Conservation (phyloP, 1,284 basidiomycete genomes). For the Phellopilus nigrolimitatus region DNA sequence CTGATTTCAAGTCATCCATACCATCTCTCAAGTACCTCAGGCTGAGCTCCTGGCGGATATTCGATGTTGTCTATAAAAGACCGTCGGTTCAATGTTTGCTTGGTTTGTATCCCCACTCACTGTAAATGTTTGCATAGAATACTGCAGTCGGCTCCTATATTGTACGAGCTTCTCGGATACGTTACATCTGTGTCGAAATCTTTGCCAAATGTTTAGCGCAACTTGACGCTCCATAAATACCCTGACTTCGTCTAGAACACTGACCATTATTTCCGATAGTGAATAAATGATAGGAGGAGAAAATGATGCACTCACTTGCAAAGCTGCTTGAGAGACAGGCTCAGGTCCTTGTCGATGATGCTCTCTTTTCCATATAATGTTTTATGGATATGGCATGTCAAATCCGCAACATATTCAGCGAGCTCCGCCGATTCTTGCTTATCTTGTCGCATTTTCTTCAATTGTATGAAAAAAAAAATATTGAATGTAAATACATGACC, state of each 20-base stretch:
- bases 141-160: neutral
- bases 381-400: constrained; percentile 5
- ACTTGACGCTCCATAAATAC: constrained; percentile 3
- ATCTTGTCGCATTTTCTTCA: constrained; percentile 10
- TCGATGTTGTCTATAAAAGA: constrained; percentile 4
- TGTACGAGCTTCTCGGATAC: neutral
- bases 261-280: neutral
- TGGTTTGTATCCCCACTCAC: neutral
- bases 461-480: neutral
- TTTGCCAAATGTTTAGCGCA: neutral
- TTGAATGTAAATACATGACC: neutral
- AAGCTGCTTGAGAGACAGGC: constrained; percentile 4
- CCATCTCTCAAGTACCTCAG: constrained; percentile 2
- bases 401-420: constrained; percentile 7
- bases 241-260: constrained; percentile 7
- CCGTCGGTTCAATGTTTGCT: neutral
- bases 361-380: constrained; percentile 10
- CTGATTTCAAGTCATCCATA: constrained; percentile 3
- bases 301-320: neutral
- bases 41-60: constrained; percentile 1
- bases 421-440: constrained; percentile 4
- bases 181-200: neutral
- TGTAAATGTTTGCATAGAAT: constrained; percentile 9
- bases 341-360: constrained; percentile 9
- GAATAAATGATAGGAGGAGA: too few relatives aligned